phyloP scores from a whole-genome alignment of 2,329 filamentous ascomycete genomes.

The Ophiostoma himal-ulmi region DNA sequence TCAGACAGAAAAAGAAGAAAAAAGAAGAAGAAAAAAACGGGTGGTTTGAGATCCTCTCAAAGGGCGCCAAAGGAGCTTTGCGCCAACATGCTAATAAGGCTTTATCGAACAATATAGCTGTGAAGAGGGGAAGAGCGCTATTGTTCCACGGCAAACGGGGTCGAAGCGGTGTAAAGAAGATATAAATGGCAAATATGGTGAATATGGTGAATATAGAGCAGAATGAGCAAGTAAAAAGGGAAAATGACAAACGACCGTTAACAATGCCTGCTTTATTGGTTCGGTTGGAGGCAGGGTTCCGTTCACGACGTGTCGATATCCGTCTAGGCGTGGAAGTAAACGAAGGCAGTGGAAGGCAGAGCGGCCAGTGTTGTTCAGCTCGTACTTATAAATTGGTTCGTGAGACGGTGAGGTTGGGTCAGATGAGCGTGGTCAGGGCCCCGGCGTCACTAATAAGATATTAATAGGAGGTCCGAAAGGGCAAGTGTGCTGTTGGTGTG shows the following conservation, averaged over 20 bases:
- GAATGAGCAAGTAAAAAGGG: background rate
- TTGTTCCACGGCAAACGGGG: conserved; percentile 3
- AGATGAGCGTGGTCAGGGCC: conserved; percentile 4
- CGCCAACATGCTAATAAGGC: background rate
- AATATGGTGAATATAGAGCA: background rate
- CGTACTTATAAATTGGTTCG: conserved; percentile 8
- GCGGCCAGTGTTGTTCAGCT: conserved; percentile 5
- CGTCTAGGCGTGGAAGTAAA: background rate
- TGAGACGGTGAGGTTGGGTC: conserved; percentile 4
- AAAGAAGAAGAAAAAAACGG: no score
- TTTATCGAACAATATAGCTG: background rate
- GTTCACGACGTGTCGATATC: background rate
- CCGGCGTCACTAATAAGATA: conserved; percentile 10
- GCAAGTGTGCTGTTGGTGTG: background rate
- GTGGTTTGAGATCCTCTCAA: background rate
- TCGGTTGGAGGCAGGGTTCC: conserved; percentile 3
- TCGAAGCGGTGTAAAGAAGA: background rate
- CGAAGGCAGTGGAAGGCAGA: background rate
- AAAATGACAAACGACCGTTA: conserved; percentile 1
- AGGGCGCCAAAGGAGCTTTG: background rate
- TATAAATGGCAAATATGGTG: background rate
- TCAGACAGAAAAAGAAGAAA: background rate
- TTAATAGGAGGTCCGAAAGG: conserved; percentile 13
- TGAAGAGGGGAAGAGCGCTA: background rate
- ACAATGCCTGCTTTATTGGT: conserved; percentile 1